phyloP scores from a whole-genome alignment of 2,329 filamentous ascomycete species.

The Biscogniauxia marginata region DNA sequence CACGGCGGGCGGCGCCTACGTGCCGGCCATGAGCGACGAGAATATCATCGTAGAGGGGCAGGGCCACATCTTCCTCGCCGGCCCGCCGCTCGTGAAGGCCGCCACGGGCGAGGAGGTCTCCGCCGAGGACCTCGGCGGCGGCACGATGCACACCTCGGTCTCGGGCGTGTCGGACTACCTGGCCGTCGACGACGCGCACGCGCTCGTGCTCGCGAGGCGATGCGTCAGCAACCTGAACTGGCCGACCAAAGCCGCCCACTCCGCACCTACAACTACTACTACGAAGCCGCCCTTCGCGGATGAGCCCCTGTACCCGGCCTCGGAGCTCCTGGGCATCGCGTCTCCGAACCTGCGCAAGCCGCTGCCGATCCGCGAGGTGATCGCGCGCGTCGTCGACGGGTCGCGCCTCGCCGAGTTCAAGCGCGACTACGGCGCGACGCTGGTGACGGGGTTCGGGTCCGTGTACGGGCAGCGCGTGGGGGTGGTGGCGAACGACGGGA shows the following conservation, averaged over 20 bases:
- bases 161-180: conserved; percentile 95
- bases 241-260: conserved; percentile 50
- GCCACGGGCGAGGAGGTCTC: conserved; percentile 91
- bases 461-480: conserved; percentile 91
- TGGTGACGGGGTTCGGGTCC: conserved; percentile 86
- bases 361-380: conserved; percentile 84
- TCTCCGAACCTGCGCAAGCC: conserved; percentile 86
- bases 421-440: conserved; percentile 79
- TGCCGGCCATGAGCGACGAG: conserved; percentile 96
- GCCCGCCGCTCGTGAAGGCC: conserved; percentile 91
- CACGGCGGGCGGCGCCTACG: conserved; percentile 92
- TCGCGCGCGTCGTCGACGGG: conserved; percentile 88
- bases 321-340: conserved; percentile 84
- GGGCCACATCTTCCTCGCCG: conserved; percentile 96
- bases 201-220: conserved; percentile 78
- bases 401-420: conserved; percentile 94
- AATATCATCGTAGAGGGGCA: conserved; percentile 94
- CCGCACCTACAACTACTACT: conserved; percentile 55
- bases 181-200: conserved; percentile 90
- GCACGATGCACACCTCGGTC: conserved; percentile 83
- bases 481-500: conserved; percentile 94
- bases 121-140: conserved; percentile 87
- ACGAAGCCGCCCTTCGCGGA: conserved; percentile 25
- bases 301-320: conserved; percentile 76
- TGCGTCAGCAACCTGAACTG: conserved; percentile 90